Evolutionary conservation across 345 rosid species (phyloP), one percentile per base, ranked within the genome.

Genomic region (Rhodamnia argentea): DNA sequence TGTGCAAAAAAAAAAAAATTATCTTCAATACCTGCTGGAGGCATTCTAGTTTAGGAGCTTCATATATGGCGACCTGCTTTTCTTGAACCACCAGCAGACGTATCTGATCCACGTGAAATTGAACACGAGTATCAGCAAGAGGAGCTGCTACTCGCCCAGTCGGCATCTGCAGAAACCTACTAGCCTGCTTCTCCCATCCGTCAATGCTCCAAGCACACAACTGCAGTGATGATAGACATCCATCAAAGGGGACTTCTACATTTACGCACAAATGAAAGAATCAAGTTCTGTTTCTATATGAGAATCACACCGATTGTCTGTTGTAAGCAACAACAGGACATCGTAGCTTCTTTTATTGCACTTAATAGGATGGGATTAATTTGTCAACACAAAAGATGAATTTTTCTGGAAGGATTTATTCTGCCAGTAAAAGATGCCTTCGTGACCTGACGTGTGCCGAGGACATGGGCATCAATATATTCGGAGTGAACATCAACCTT

Each of bases 181-280:
- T 91, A 15, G 92, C 83, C 88, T 95, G 96, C 93, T 91, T 95
- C 90, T 91, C 99, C 99, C 99, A 96, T 82, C 92, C 95, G 90
- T 94, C 95, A 18, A 93, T 94, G 89, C 90, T 94, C 99, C 99
- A 96, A 78, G 93, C 93, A 87, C 99, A 96, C 64, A 96, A 85
- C 99, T 96, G 91, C 37, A 83, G 84, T 47, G 23, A 83, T 42
- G 57, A 51, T 82, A 1, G 55, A 5, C 56, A 51, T 10, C 20
- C 0, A 50, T 82, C 42, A 52, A 54, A 22, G 0, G 37, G 24
- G 3, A 82, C 5, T 13, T 82, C 24, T 6, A 26, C 10, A 58
- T 82, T 50, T 40, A 82, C 26, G 1, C 0, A 32, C 0, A 52
- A 13, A n/a, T 76, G 22, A 51, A n/a, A 1, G 14, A n/a, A 52